Conservation (phyloP, 2,329 filamentous ascomycete genomes). For the Pseudofabraea citricarpa region DNA sequence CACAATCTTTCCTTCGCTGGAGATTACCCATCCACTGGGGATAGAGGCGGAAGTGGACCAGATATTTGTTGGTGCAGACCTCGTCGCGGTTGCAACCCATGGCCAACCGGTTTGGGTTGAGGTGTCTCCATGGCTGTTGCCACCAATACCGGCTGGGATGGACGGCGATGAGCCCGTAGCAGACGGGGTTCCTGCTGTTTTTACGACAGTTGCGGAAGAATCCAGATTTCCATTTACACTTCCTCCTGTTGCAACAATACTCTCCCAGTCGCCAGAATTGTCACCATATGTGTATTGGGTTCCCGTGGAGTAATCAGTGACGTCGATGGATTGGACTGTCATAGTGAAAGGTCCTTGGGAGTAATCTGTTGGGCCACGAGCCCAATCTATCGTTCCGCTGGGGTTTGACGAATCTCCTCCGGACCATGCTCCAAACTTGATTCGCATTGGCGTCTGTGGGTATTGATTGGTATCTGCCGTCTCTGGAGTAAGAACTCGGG, state of each 20-base stretch:
- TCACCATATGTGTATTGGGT: constrained; percentile 79
- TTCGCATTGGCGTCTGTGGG: constrained; percentile 91
- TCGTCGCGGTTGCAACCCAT: constrained; percentile 55
- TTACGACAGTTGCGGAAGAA: constrained; percentile 39
- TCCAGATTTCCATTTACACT: constrained; percentile 64
- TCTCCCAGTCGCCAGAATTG: constrained; percentile 71
- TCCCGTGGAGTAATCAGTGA: constrained; percentile 92
- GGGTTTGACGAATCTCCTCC: constrained; percentile 77
- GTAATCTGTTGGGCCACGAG: constrained; percentile 82
- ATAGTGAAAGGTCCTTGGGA: constrained; percentile 79
- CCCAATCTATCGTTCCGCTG: constrained; percentile 83
- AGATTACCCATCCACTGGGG: constrained; percentile 78
- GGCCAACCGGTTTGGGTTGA: constrained; percentile 59
- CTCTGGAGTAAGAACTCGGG: constrained; percentile 67
- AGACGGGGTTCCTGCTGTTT: constrained; percentile 36
- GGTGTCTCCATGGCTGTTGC: constrained; percentile 53
- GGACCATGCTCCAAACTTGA: constrained; percentile 90
- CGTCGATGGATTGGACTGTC: constrained; percentile 68
- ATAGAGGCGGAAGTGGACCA: constrained; percentile 45
- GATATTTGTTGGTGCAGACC: constrained; percentile 40
- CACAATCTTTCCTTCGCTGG: constrained; percentile 71
- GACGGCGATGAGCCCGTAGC: constrained; percentile 57
- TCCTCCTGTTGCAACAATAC: constrained; percentile 78
- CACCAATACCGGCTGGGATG: constrained; percentile 65
- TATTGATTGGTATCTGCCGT: constrained; percentile 73